Base-by-base conservation (phyloP, 2,329 filamentous ascomycete genomes). In the Trichoderma sp. region DNA sequence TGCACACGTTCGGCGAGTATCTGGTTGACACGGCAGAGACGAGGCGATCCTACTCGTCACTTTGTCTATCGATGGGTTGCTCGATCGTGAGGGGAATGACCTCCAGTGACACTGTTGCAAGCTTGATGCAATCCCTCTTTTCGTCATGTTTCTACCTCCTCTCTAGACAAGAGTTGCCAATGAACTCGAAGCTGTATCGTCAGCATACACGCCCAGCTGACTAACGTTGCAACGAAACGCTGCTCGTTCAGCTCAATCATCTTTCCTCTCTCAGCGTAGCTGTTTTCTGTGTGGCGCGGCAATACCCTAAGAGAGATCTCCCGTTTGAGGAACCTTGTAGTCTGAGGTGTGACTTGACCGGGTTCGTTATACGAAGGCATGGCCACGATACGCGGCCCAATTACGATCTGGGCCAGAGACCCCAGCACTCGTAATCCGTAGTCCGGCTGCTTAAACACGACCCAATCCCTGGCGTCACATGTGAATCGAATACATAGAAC, bases 281-380 rank as follows among this genome's bases (percentile, higher is more conserved):
- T 12, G 4, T 39, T 19, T 41, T 24, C 24, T 19, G 34, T 21
- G 7, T 7, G n/a, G n/a, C 28, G 28, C 14, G 19, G 39, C n/a
- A 28, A 56, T 44, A 21, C 39, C 45, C 6, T 10, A 26, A 41
- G 15, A 41, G 15, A 21, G 12, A 39, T 14, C 3, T 39, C 5
- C 12, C 10, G 34, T 39, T 39, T 39, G 3, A 14, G 9, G 34
- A 10, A 39, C 56, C 43, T 26, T 5, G 19, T 26, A 24, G 6
- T n/a, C 10, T 5, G 57, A 50, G 57, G 57, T 41, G 19, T 30
- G n/a, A n/a, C 19, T 14, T 26, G 57, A 41, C 45, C 30, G 28
- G 57, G 30, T 28, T 48, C 10, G 21, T 7, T n/a, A 50, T 50
- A 60, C 57, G 57, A 60, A 60, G 21, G 39, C 4, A 24, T 15